Base-by-base conservation (phyloP, 2,329 filamentous ascomycete genomes). In the Neopestalotiopsis sp. region DNA sequence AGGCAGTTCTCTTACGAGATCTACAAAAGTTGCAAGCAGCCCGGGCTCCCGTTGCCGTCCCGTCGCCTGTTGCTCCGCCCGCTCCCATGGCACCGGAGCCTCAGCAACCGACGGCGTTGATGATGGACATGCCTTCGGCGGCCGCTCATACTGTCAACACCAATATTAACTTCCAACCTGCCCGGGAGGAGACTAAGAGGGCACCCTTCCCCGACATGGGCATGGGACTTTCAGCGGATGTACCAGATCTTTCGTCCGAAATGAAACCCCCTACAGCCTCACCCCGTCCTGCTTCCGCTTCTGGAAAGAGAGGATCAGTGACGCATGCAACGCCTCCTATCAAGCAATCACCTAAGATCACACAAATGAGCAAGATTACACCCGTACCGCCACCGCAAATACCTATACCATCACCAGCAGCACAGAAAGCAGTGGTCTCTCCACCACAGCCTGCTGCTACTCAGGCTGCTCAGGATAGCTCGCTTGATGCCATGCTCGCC, bases 141-240 rank as follows among this genome's bases (percentile, higher is more conserved):
- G 77, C 77, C n/a, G 76, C 78, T 7, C 78, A 78, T 67, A 76
- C 73, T 9, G 71, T 77, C 60, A 75, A 72, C 58, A 32, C 71
- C 12, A 69, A 74, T 38, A 68, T 74, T 3, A 73, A 77, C 32
- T 81, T 81, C 67, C 74, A 77, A 14, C 73, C 76, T 65, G 79
- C 78, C 61, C 75, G 80, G 40, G 81, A 81, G 66, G 76, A 73
- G 42, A 84, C 82, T 72, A 81, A 84, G 14, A 81, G 86, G 65
- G 88, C 88, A 17, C 84, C 88, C 0, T 85, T 89, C 70, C 85
- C 87, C 1, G 85, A 89, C 71, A 89, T 89, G 85, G 86, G 85
- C 34, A 82, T 87, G 77, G 84, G 80, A 34, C 81, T 81, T 69
- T 72, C 80, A 58, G 66, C 69, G 5, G 76, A 78, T 66, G 74